Conservation (phyloP, 129 eudicot species). For the Escallonia herrerae region DNA sequence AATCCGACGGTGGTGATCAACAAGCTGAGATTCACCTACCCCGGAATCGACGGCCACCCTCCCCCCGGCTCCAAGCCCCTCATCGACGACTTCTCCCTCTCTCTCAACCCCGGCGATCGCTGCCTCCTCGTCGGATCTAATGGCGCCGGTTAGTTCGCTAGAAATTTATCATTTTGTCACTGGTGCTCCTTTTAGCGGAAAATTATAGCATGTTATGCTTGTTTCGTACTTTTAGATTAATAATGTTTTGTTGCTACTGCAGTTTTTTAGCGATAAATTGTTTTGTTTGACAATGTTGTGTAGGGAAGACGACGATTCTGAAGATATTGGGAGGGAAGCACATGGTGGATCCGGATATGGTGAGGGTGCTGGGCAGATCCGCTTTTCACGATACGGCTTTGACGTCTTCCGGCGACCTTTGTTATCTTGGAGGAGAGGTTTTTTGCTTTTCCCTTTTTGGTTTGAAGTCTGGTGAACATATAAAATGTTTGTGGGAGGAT, state of each 20-base stretch:
- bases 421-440: constrained; percentile 99
- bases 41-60: constrained; percentile 97
- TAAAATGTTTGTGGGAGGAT: neutral
- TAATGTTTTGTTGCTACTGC: neutral
- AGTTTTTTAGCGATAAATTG: neutral
- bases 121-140: constrained; percentile 95
- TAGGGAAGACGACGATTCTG: constrained; percentile 84
- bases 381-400: constrained; percentile 93
- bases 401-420: constrained; percentile 79
- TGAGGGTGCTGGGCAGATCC: constrained; percentile 86
- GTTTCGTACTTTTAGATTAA: too few species aligned
- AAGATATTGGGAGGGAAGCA: constrained; percentile 98
- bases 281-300: neutral
- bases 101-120: constrained; percentile 67
- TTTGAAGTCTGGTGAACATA: too few species aligned
- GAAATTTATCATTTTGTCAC: too few species aligned
- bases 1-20: constrained; percentile 48
- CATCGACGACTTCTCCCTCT: constrained; percentile 66
- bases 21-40: constrained; percentile 82
- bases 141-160: constrained; percentile 65
- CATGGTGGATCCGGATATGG: constrained; percentile 96
- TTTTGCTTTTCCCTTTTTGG: neutral
- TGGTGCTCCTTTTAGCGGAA: too few species aligned
- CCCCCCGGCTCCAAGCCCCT: constrained; percentile 93
- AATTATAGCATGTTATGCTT: too few species aligned